Base-by-base conservation (phyloP, 768 basidiomycete genomes). In the Macrolepiota albuminosa region DNA sequence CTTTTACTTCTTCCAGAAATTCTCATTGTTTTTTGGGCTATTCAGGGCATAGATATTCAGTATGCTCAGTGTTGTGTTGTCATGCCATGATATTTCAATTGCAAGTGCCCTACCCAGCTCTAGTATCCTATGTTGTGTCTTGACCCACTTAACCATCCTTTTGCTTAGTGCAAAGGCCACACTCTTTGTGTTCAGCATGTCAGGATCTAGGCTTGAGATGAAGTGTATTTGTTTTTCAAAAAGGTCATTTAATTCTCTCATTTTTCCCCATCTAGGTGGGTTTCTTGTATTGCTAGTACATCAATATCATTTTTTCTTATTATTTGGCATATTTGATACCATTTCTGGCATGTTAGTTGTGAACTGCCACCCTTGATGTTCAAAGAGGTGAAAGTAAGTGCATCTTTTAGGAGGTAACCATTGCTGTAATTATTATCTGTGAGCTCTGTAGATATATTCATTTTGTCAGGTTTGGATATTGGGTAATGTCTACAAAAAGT, bases 111-210 rank as follows among this genome's bases (percentile, higher is more conserved):
- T 58, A 3, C 73, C 74, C 21, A 67, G 40, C 0, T 78, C 77
- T 0, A 74, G 48, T 33, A 80, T 57, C 0, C 76, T 9, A 36
- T 79, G 70, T 4, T 39, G 57, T 2, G 50, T 47, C 14, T 71
- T 62, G 1, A 63, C 45, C 33, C 64, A 62, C 5, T 62, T 54
- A 1, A 65, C 64, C 4, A 67, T 37, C 11, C 63, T 40, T 63
- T 70, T 76, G 50, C 76, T 76, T 16, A 78, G 47, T 0, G 73
- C 61, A 0, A 76, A 59, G 0, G 75, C 75, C 1, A 77, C 68
- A 26, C 75, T 75, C 58, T 56, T 65, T 2, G 69, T 63, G 31
- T 67, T 71, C 6, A 66, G 56, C 1, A 51, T 40, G 1, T 56
- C 24, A 14, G 57, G 48, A 51, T 70, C 62, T 2, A 26, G 18